These are phyloP conservation scores for Blepharisma japonicum DNA, from an alignment of 73 alveolate genomes.

Conservation along the genomic window DNA sequence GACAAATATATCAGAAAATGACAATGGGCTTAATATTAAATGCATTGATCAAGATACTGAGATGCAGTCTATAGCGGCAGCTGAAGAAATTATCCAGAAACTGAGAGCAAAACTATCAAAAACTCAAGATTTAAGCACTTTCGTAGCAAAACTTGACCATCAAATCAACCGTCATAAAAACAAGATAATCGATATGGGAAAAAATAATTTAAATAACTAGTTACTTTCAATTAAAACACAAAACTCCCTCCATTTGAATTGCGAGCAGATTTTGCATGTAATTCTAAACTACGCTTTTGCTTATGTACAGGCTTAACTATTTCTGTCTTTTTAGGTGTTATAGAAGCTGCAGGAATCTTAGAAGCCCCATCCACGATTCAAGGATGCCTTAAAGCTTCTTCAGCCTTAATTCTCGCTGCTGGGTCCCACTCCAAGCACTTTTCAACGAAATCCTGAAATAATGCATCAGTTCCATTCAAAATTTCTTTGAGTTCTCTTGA, in stretches of 20 bases:
- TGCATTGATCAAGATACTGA: neutral
- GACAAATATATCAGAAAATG: neutral
- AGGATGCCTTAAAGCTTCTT: conserved; percentile 60
- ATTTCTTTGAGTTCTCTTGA: neutral
- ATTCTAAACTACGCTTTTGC: no score
- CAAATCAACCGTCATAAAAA: conserved; percentile 3
- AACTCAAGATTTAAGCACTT: neutral
- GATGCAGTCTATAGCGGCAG: neutral
- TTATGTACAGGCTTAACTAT: no score
- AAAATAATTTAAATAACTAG: no score
- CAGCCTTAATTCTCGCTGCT: conserved; percentile 57
- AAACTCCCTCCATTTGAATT: no score
- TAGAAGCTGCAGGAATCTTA: no score
- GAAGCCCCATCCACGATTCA: conserved; percentile 67
- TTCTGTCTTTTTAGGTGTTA: no score
- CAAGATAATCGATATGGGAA: no score
- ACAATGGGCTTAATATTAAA: conserved; percentile 11
- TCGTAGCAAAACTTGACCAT: neutral
- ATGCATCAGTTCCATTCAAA: conserved; percentile 36
- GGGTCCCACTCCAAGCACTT: conserved; percentile 77
- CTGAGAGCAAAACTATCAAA: conserved; percentile 18
- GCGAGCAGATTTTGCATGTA: no score
- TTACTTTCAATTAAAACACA: no score
- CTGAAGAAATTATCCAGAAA: conserved; percentile 6
- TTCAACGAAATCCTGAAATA: conserved; percentile 55